phyloP scores from a whole-genome alignment of 495 filamentous ascomycete genomes.

The Neurospora sp. region DNA sequence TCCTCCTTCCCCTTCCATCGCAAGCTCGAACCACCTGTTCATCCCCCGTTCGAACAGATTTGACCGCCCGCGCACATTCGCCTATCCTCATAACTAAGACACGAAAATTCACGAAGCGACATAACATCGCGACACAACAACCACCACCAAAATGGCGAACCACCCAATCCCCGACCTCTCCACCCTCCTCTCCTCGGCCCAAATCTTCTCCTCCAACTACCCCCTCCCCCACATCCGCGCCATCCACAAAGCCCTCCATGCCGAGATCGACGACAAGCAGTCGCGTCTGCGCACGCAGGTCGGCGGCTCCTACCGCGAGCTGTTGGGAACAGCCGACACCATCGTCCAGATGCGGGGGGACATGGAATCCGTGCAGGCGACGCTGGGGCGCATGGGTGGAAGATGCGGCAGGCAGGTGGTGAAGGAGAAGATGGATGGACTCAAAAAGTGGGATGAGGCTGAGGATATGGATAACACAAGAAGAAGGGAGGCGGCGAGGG shows the following conservation, averaged over 20 bases:
- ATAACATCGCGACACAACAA: neutral
- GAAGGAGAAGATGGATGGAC: slow-evolving; percentile 54
- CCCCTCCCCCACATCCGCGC: slow-evolving; percentile 55
- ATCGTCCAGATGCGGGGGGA: slow-evolving; percentile 81
- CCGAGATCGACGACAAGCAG: slow-evolving; percentile 63
- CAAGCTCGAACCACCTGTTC: neutral
- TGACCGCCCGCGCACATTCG: neutral
- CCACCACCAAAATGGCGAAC: slow-evolving; percentile 14
- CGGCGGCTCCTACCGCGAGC: slow-evolving; percentile 85
- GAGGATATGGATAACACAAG: slow-evolving; percentile 8
- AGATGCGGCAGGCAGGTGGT: slow-evolving; percentile 67
- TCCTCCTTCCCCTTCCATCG: neutral
- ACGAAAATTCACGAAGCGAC: no score
- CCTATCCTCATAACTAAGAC: no score
- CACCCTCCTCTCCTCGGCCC: slow-evolving; percentile 51
- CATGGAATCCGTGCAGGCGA: slow-evolving; percentile 62
- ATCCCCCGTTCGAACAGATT: neutral
- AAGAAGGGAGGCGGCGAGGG: slow-evolving; percentile 22
- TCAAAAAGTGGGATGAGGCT: slow-evolving; percentile 15
- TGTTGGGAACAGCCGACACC: slow-evolving; percentile 83
- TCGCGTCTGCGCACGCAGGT: slow-evolving; percentile 84
- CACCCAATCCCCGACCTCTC: slow-evolving; percentile 26
- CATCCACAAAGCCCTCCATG: slow-evolving; percentile 44
- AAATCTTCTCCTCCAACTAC: slow-evolving; percentile 60
- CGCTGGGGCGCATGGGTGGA: slow-evolving; percentile 59